A percentile compares a stretch with the other conserved stretches of the same genome.
Conservation (phyloP, 2,329 filamentous ascomycete species). For the Keithomyces neogunnii region DNA sequence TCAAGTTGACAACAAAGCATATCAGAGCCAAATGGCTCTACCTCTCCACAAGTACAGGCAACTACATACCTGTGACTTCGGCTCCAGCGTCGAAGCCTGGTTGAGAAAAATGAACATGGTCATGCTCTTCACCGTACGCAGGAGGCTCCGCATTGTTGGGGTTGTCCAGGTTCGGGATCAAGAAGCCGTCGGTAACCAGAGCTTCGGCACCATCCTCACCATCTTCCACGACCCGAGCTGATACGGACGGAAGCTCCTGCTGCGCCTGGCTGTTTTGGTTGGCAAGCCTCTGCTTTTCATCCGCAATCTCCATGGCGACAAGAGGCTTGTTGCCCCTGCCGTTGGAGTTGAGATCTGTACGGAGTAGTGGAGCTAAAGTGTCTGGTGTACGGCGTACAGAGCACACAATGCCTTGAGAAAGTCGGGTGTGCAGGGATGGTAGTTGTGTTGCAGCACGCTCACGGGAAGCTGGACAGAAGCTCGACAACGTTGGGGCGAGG, state of each 20-base stretch:
- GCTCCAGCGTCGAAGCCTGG: slow-evolving; percentile 56
- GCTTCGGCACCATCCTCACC: slow-evolving; percentile 19
- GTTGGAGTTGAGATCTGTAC: neutral
- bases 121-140: slow-evolving; percentile 49
- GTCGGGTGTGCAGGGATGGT: too few species aligned
- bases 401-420: too few species aligned
- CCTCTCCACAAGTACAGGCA: neutral
- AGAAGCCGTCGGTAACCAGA: slow-evolving; percentile 29
- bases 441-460: neutral
- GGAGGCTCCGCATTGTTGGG: slow-evolving; percentile 34
- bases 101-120: slow-evolving; percentile 51
- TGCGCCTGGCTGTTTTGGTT: slow-evolving; percentile 2
- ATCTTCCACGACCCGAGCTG: neutral
- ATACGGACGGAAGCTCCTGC: slow-evolving; percentile 6
- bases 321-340: neutral
- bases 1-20: neutral
- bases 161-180: slow-evolving; percentile 31
- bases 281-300: slow-evolving; percentile 18
- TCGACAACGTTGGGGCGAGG: neutral
- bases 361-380: too few species aligned
- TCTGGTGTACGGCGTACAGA: too few species aligned
- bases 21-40: neutral
- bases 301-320: slow-evolving; percentile 16
- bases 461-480: neutral
- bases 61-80: slow-evolving; percentile 40